A percentile compares a stretch with the other conserved stretches of the same genome.
phyloP scores from a whole-genome alignment of 139 green algal genomes.

The Ettlia oleoabundans region DNA sequence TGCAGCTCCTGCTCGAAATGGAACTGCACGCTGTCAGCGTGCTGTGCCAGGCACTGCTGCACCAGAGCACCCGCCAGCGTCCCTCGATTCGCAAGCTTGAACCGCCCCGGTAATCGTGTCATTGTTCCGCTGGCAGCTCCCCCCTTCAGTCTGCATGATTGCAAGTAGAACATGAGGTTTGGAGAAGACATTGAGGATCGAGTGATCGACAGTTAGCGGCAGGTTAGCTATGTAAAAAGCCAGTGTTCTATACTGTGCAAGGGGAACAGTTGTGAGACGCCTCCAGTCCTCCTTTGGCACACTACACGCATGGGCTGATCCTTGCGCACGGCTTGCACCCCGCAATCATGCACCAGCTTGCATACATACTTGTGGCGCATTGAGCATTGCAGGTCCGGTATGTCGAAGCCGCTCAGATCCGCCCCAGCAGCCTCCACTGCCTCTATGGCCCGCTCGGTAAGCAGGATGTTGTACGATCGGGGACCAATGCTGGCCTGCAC shows the following conservation, averaged over 20 bases:
- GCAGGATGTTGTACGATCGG: constrained; percentile 27
- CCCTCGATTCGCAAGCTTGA: constrained; percentile 16
- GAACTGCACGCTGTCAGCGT: constrained; percentile 15
- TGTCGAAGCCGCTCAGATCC: constrained; percentile 9
- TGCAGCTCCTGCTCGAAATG: constrained; percentile 30
- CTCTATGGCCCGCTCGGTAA: constrained; percentile 4
- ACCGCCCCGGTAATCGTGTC: not conserved
- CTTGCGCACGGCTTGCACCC: no score
- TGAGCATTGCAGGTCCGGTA: not conserved
- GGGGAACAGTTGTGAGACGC: not conserved
- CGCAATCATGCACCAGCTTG: no score
- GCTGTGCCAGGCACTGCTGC: constrained; percentile 21
- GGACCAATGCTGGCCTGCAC: constrained; percentile 24
- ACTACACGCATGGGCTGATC: no score
- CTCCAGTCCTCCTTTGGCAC: no score
- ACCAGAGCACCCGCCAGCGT: constrained; percentile 30
- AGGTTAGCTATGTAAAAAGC: no score
- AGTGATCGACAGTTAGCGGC: no score
- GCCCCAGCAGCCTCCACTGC: constrained; percentile 14
- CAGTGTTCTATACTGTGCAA: not conserved
- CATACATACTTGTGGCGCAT: constrained; percentile 27
- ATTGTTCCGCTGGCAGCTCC: not conserved
- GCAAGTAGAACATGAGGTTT: no score
- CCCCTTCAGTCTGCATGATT: constrained; percentile 14
- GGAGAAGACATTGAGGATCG: no score